Evolutionary conservation across 73 alveolate species (phyloP).

Genomic region (Stentor roeselii): DNA sequence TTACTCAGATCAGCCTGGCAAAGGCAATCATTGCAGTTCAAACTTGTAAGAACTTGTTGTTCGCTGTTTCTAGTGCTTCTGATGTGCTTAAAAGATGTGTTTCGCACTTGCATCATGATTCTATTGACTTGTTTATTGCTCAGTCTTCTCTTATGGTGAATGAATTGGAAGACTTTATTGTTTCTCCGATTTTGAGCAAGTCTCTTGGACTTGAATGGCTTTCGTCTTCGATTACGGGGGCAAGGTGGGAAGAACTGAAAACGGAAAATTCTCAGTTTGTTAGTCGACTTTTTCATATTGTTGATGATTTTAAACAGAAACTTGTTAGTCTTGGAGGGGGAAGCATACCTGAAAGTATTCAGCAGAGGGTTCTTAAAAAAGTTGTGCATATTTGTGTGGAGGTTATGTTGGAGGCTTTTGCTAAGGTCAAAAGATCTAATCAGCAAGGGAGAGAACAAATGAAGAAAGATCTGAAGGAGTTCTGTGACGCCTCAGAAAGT

Average conservation of each 20-base stretch:
- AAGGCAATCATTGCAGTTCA: constrained; percentile 6
- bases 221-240: background rate
- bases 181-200: background rate
- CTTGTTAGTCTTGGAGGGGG: constrained; percentile 12
- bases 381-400: background rate
- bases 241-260: constrained; percentile 10
- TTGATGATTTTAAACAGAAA: background rate
- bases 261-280: background rate
- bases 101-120: background rate
- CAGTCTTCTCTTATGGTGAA: background rate
- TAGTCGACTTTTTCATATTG: background rate
- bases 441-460: constrained; percentile 14
- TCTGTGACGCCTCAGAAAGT: background rate
- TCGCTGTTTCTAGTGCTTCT: background rate
- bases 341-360: background rate
- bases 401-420: background rate
- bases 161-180: background rate
- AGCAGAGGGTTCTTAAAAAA: background rate
- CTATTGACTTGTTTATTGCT: background rate
- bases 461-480: background rate
- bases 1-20: background rate
- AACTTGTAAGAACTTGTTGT: background rate
- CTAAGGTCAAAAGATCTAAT: constrained; percentile 2
- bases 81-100: background rate
- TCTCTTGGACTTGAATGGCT: background rate